Conservation (phyloP, 495 filamentous ascomycete species). For the Penicillium odoratum region DNA sequence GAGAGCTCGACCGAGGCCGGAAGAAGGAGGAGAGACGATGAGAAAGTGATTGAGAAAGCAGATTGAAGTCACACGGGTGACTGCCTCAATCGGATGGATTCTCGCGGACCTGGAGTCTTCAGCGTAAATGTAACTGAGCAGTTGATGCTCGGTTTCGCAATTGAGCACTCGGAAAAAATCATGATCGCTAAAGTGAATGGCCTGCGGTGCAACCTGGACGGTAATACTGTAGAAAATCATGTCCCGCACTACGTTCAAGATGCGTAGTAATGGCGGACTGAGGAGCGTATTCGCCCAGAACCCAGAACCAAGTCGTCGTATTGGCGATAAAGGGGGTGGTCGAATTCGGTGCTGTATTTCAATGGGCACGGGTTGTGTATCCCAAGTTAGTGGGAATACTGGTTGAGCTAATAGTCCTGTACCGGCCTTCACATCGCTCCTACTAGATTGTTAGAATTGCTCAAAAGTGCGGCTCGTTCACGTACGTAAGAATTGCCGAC, state of each 20-base stretch:
- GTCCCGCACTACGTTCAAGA: conserved; percentile 28
- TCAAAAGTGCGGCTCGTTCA: background rate
- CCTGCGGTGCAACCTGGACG: conserved; percentile 14
- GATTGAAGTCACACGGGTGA: conserved; percentile 33
- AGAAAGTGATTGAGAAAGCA: conserved; percentile 36
- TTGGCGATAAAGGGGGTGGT: conserved; percentile 25
- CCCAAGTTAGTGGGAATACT: conserved; percentile 39
- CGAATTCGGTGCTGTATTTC: conserved; percentile 31
- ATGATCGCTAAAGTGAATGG: conserved; percentile 18
- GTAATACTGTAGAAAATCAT: conserved; percentile 28
- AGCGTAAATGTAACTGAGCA: conserved; percentile 36
- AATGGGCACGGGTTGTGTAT: conserved; percentile 25
- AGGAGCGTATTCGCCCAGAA: conserved; percentile 29
- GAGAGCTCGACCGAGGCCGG: conserved; percentile 39
- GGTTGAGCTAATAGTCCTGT: conserved; percentile 36
- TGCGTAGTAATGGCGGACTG: conserved; percentile 23
- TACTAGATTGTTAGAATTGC: conserved; percentile 10
- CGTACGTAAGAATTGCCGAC: conserved; percentile 33
- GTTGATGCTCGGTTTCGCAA: conserved; percentile 35
- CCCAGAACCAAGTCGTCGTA: conserved; percentile 25
- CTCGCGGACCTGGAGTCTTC: conserved; percentile 2
- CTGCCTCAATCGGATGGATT: conserved; percentile 31
- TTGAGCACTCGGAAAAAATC: conserved; percentile 35
- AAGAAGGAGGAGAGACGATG: conserved; percentile 34
- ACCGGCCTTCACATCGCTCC: conserved; percentile 37